phyloP scores from a whole-genome alignment of 164 flowering plant species.

The Brasenia schreberi region DNA sequence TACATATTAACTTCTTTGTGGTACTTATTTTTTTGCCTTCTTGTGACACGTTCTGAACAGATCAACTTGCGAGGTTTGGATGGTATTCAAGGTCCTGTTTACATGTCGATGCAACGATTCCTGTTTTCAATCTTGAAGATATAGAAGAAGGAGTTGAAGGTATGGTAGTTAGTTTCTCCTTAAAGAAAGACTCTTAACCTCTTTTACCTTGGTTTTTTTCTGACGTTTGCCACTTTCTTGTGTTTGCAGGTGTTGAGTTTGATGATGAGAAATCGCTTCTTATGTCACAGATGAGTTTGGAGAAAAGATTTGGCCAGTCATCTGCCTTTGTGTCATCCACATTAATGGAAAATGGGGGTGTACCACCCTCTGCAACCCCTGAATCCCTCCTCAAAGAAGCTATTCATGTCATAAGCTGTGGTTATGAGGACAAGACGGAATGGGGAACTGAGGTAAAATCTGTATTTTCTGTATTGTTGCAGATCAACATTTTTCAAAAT shows the following conservation, averaged over 20 bases:
- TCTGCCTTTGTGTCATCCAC: constrained; percentile 38
- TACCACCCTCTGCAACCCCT: constrained; percentile 18
- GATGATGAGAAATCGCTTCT: constrained; percentile 19
- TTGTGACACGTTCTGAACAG: constrained; percentile 9
- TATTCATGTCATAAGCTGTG: constrained; percentile 46
- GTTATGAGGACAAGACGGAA: constrained; percentile 44
- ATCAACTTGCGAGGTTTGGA: constrained; percentile 54
- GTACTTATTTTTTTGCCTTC: not conserved
- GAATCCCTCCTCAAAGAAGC: constrained; percentile 31
- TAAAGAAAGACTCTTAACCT: not conserved
- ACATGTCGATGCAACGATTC: constrained; percentile 35
- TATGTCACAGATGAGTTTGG: constrained; percentile 27
- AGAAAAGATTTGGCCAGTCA: constrained; percentile 43
- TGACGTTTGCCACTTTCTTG: not conserved
- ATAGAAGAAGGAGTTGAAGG: constrained; percentile 45
- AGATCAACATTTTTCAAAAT: no score
- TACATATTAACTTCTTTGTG: not conserved
- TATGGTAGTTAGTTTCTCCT: constrained; percentile 3
- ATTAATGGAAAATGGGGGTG: constrained; percentile 33
- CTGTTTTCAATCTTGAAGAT: constrained; percentile 40
- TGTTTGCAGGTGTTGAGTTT: constrained; percentile 16
- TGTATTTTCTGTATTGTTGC: no score
- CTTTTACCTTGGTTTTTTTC: not conserved
- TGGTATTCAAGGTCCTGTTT: constrained; percentile 20
- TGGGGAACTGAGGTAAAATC: constrained; percentile 38